Base-by-base conservation (phyloP, 805 yeast species). In the Yueomyces sp. region DNA sequence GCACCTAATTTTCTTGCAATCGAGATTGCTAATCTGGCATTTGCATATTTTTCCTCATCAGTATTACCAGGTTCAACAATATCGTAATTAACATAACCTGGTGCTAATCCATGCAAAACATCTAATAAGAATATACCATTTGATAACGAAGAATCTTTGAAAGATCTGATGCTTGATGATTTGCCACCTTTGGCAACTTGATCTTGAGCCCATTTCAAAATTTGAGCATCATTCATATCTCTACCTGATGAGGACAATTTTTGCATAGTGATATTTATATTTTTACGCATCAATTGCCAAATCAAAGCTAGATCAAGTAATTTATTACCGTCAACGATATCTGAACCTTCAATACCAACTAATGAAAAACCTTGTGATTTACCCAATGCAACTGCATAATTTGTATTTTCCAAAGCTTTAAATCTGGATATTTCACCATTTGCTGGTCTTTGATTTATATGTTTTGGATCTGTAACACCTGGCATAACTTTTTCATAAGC, bases 1-100 rank as follows among this genome's bases (percentile, higher is more conserved):
- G 96, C 98, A 49, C 98, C 98, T 53, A 92, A 69, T 66, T 92
- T 92, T 74, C 98, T 83, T 34, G 98, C 98, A 57, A 92, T 92
- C 2, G 97, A 92, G 60, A 92, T 92, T 26, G 98, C 98, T 62
- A 92, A 75, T 69, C 85, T 83, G 26, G 97, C 98, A 62, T 92
- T 92, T 37, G 95, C 94, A 59, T 86, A 86, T 59, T 73, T 76
- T 51, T 90, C 95, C 47, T 86, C 95, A 19, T 82, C 92, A 34
- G 83, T 78, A 38, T 66, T 62, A 38, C 95, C 95, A 42, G 79
- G 75, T 44, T 81, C 73, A 4, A 92, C 97, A 54, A 92, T 75
- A 55, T 84, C 90, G 65, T 90, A 92, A 64, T 92, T 97, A 43
- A 92, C 98, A 60, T 92, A 92, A 40, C 96, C 98, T 36, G 98